Evolutionary conservation across 495 filamentous ascomycete species (phyloP).

Genomic region (Recurvomyces mirabilis): DNA sequence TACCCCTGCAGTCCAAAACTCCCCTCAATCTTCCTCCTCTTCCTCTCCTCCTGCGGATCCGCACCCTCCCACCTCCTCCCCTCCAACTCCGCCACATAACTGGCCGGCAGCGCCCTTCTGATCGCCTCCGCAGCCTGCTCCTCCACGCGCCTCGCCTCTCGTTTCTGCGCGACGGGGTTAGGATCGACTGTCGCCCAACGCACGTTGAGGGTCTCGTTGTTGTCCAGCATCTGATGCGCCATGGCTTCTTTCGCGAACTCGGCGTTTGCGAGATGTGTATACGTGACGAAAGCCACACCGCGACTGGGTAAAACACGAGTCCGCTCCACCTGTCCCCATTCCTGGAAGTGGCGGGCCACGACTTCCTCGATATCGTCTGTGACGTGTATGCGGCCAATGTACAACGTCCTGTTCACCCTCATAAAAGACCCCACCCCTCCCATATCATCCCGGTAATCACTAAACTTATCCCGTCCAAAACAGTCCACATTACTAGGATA

Average conservation of each 20-base stretch:
- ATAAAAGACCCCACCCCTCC: slow-evolving; percentile 85
- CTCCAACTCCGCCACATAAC: slow-evolving; percentile 88
- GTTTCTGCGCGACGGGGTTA: slow-evolving; percentile 87
- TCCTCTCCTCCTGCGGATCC: slow-evolving; percentile 73
- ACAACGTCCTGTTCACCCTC: slow-evolving; percentile 84
- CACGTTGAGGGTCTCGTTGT: slow-evolving; percentile 87
- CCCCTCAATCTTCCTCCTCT: slow-evolving; percentile 81
- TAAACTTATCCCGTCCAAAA: slow-evolving; percentile 81
- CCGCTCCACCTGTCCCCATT: slow-evolving; percentile 87
- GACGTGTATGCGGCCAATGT: slow-evolving; percentile 85
- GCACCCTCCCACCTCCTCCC: slow-evolving; percentile 41
- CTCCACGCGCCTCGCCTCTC: slow-evolving; percentile 80
- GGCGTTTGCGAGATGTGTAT: slow-evolving; percentile 61
- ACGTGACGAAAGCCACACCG: slow-evolving; percentile 87
- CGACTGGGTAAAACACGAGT: slow-evolving; percentile 69
- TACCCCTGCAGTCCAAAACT: slow-evolving; percentile 83
- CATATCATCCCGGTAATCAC: slow-evolving; percentile 91
- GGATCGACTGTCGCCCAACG: slow-evolving; percentile 95
- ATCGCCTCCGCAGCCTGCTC: slow-evolving; percentile 98
- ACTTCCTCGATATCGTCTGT: slow-evolving; percentile 97
- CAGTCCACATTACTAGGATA: slow-evolving; percentile 86
- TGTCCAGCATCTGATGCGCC: slow-evolving; percentile 76
- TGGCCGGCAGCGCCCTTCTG: slow-evolving; percentile 75
- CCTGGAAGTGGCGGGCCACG: slow-evolving; percentile 83
- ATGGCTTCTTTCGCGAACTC: slow-evolving; percentile 48